Evolutionary conservation across 805 yeast species (phyloP), one percentile per base, ranked within the genome.

Genomic region (Nematodospora valgi): DNA sequence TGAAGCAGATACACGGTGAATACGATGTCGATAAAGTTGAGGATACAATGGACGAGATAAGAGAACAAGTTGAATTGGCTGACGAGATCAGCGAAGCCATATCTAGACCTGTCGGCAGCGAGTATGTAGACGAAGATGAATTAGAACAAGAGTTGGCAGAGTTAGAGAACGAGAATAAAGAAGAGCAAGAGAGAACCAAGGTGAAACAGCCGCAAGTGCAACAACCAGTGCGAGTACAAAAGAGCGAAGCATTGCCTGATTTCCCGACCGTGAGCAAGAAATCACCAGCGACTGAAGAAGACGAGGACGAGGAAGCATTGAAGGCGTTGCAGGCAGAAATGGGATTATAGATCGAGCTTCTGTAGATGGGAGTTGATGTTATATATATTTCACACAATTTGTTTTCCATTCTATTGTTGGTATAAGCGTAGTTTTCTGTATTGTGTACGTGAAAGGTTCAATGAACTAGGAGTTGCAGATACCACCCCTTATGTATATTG

Each of bases 31-130:
- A 93, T 62, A 89, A 88, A 68, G 97, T 93, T 27, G 98, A 93
- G 58, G 84, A 82, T 49, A 91, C 97, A 6, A 91, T 93, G 98
- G 98, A 93, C 59, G 96, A 91, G 43, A 87, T 94, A 44, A 78
- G 98, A 49, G 98, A 93, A 58, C 98, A 93, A 63, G 94, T 91
- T 34, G 96, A 91, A 52, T 70, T 86, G 51, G 85, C 95, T 27
- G 96, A 88, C 47, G 98, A 93, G 68, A 88, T 93, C 37, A 82
- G 94, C 32, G 96, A 93, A 39, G 98, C 98, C 25, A 88, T 93
- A 39, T 83, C 96, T 32, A 78, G 96, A 64, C 96, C 98, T 5
- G 75, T 93, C 46, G 94, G 94, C 37, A 72, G 72, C 34, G 96
- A 86, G 39, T 80, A 74, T 46, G 69, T 81, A 21, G 95, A 86